These are phyloP conservation scores for Suhomyces sp. DNA, from an alignment of 805 yeast genomes.

Conservation along the genomic window DNA sequence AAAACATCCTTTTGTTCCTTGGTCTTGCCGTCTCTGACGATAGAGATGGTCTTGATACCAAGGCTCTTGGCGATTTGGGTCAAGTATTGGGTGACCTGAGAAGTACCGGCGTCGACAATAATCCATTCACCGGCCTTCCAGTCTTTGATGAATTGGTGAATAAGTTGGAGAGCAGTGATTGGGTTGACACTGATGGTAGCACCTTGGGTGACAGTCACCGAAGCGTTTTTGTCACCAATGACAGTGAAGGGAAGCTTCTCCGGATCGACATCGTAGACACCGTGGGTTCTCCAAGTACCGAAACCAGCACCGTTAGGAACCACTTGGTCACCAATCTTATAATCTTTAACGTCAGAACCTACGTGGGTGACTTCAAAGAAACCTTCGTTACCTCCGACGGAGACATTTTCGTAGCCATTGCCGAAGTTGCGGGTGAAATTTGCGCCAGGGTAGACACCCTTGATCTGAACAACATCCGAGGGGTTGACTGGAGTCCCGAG, in stretches of 20 bases:
- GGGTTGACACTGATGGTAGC: conserved; percentile 22
- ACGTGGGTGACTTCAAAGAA: conserved; percentile 15
- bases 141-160: conserved; percentile 17
- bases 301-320: conserved; percentile 16
- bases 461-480: conserved; percentile 80
- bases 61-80: conserved; percentile 25
- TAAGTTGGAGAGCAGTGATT: conserved; percentile 18
- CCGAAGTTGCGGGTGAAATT: conserved; percentile 35
- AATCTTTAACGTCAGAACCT: conserved; percentile 12
- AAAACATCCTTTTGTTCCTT: conserved; percentile 21
- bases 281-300: conserved; percentile 25
- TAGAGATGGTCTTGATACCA: conserved; percentile 26
- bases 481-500: conserved; percentile 88
- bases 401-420: conserved; percentile 7
- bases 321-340: conserved; percentile 18
- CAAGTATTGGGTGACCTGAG: conserved; percentile 30
- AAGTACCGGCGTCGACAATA: conserved; percentile 32
- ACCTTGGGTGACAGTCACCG: conserved; percentile 15
- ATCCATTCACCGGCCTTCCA: conserved; percentile 30
- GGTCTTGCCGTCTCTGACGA: conserved; percentile 28
- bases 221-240: conserved; percentile 5
- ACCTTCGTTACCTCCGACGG: conserved; percentile 22
- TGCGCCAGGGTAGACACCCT: conserved; percentile 80
- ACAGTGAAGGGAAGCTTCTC: conserved; percentile 11
- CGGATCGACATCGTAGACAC: conserved; percentile 11